These are phyloP conservation scores for Collybia nuda DNA, from an alignment of 768 basidiomycete species.

Conservation along the genomic window DNA sequence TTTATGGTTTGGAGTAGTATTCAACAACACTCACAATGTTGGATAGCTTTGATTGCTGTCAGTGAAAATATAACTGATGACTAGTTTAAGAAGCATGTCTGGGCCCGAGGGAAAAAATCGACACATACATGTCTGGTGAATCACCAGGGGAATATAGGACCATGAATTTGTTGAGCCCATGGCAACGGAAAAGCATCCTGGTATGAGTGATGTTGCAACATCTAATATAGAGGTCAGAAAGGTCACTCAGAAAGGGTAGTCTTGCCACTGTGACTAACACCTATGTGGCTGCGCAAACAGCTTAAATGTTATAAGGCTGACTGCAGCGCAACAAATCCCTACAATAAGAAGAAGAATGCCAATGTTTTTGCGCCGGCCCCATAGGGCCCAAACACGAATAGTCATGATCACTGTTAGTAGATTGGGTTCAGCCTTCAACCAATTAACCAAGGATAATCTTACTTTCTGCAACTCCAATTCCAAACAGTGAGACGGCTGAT, in stretches of 20 bases:
- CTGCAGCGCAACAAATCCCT: neutral
- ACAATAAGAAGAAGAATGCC: neutral
- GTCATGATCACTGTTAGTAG: neutral
- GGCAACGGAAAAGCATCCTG: neutral
- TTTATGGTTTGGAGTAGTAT: neutral
- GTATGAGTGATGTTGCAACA: neutral
- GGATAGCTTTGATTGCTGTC: neutral
- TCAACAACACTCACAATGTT: neutral
- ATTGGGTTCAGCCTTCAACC: neutral
- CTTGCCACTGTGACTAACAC: neutral
- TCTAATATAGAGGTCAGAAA: neutral
- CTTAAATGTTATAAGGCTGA: neutral
- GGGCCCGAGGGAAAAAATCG: neutral
- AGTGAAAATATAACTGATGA: neutral
- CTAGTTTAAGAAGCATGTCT: neutral
- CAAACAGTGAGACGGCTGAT: neutral
- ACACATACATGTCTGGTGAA: neutral
- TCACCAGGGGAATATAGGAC: neutral
- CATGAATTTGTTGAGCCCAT: neutral
- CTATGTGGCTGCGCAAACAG: neutral
- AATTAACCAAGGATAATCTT: neutral
- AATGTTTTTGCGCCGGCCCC: neutral
- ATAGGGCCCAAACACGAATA: constrained; percentile 1
- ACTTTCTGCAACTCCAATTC: neutral
- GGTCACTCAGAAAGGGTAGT: too few relatives aligned